phyloP scores from a whole-genome alignment of 495 filamentous ascomycete species.

The Penicillium crystallinum region DNA sequence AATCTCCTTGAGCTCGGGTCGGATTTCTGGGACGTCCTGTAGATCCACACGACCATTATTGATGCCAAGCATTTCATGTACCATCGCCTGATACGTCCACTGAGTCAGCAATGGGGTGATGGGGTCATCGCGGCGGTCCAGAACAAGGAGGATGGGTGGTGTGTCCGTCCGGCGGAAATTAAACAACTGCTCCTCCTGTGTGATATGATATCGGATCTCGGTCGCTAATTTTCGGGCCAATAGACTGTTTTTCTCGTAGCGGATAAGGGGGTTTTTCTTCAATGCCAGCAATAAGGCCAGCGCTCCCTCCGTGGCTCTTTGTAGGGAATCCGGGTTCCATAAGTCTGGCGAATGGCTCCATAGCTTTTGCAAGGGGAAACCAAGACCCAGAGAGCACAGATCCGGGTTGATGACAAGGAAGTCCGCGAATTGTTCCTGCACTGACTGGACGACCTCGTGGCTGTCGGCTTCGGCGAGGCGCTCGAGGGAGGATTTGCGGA shows the following conservation, averaged over 20 bases:
- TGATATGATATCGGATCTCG: slow-evolving; percentile 86
- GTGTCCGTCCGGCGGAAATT: slow-evolving; percentile 96
- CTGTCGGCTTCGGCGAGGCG: slow-evolving; percentile 95
- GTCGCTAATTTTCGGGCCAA: slow-evolving; percentile 88
- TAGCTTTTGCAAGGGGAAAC: slow-evolving; percentile 68
- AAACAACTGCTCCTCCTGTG: slow-evolving; percentile 94
- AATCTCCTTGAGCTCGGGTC: slow-evolving; percentile 90
- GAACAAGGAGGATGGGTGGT: slow-evolving; percentile 81
- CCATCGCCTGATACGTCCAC: slow-evolving; percentile 99
- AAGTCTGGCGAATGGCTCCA: slow-evolving; percentile 71
- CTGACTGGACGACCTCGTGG: slow-evolving; percentile 86
- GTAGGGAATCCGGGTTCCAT: slow-evolving; percentile 85
- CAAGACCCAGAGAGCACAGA: slow-evolving; percentile 75
- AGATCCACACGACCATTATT: slow-evolving; percentile 88
- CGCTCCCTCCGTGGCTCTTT: slow-evolving; percentile 80
- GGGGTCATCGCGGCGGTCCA: slow-evolving; percentile 92
- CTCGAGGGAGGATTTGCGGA: slow-evolving; percentile 94
- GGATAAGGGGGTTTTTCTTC: slow-evolving; percentile 93
- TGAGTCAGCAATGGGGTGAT: slow-evolving; percentile 93
- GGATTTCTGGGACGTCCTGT: slow-evolving; percentile 78
- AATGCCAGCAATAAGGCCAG: slow-evolving; percentile 75
- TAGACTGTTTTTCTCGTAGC: slow-evolving; percentile 89
- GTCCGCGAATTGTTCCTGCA: slow-evolving; percentile 95
- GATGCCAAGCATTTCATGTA: slow-evolving; percentile 91
- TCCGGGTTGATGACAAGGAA: slow-evolving; percentile 94